Conservation (phyloP, 2,329 filamentous ascomycete genomes). For the Calonectria pteridis region DNA sequence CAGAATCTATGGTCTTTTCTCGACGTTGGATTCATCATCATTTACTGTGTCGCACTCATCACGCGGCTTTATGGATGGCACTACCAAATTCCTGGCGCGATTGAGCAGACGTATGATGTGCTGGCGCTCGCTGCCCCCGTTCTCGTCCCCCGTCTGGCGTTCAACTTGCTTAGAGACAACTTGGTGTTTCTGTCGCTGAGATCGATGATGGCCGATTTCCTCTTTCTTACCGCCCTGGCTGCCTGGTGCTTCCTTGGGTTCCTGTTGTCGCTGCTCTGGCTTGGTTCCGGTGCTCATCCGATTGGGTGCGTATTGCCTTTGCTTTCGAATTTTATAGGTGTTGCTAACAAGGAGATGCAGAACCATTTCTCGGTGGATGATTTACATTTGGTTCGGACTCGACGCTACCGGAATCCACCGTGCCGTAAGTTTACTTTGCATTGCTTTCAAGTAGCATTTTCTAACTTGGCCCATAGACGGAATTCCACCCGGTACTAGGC, state of each 20-base stretch:
- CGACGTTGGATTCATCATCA: slow-evolving; percentile 80
- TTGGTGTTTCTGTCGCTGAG: slow-evolving; percentile 84
- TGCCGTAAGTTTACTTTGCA: slow-evolving; percentile 56
- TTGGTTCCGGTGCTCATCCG: slow-evolving; percentile 73
- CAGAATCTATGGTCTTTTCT: slow-evolving; percentile 92
- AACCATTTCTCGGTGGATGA: slow-evolving; percentile 90
- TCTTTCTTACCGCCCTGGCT: slow-evolving; percentile 79
- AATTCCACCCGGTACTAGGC: slow-evolving; percentile 85
- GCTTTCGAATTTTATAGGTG: neutral
- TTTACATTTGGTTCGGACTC: slow-evolving; percentile 92
- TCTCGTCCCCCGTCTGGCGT: slow-evolving; percentile 82
- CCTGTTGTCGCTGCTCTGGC: slow-evolving; percentile 82
- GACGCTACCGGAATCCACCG: slow-evolving; percentile 76
- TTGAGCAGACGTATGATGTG: slow-evolving; percentile 80
- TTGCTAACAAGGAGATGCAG: slow-evolving; percentile 46
- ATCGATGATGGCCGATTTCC: slow-evolving; percentile 89
- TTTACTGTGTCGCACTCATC: slow-evolving; percentile 77
- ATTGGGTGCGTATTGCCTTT: slow-evolving; percentile 59
- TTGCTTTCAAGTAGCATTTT: neutral
- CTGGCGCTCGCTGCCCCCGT: slow-evolving; percentile 85
- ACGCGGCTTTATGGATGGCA: slow-evolving; percentile 76
- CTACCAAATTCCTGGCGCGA: slow-evolving; percentile 55
- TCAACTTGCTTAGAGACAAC: slow-evolving; percentile 86
- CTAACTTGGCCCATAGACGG: slow-evolving; percentile 56
- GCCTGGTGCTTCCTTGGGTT: slow-evolving; percentile 90